Evolutionary conservation across 371 early-diverging fungal genomes (phyloP).

Genomic region (Amoeboradix gromovi): DNA sequence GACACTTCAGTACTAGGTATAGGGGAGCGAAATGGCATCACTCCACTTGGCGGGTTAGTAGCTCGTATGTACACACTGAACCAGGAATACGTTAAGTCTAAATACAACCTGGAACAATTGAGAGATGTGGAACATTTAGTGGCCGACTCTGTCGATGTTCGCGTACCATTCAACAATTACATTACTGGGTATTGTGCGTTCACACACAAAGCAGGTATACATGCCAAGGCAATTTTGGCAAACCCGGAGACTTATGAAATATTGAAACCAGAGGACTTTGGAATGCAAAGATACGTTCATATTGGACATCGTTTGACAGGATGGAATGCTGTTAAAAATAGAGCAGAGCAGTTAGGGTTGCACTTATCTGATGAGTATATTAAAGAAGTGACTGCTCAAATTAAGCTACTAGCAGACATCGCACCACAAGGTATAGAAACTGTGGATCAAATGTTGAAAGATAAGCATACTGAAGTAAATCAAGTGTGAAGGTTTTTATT

Average conservation of each 20-base stretch:
- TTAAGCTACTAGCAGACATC: conserved; percentile 74
- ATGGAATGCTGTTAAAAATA: conserved; percentile 91
- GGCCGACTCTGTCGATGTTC: conserved; percentile 68
- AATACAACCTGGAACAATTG: conserved; percentile 63
- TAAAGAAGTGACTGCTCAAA: conserved; percentile 64
- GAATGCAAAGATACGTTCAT: conserved; percentile 72
- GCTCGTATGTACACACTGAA: conserved; percentile 79
- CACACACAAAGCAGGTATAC: conserved; percentile 93
- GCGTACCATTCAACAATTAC: conserved; percentile 90
- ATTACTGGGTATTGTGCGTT: conserved; percentile 89
- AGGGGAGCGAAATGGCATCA: conserved; percentile 90
- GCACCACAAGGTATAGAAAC: conserved; percentile 56
- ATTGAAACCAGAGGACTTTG: conserved; percentile 73
- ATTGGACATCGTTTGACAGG: conserved; percentile 86
- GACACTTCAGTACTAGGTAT: conserved; percentile 88
- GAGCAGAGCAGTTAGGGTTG: conserved; percentile 58
- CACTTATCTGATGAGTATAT: conserved; percentile 53
- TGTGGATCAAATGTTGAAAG: conserved; percentile 29
- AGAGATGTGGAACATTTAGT: conserved; percentile 77
- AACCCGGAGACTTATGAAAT: conserved; percentile 89
- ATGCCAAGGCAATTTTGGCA: conserved; percentile 88
- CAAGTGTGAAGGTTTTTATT: not conserved
- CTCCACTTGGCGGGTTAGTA: conserved; percentile 66
- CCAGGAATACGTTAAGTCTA: conserved; percentile 51
- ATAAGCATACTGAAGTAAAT: not conserved